These are phyloP conservation scores for Leccinum fuscescens DNA, from an alignment of 1,284 basidiomycete genomes.

Conservation along the genomic window DNA sequence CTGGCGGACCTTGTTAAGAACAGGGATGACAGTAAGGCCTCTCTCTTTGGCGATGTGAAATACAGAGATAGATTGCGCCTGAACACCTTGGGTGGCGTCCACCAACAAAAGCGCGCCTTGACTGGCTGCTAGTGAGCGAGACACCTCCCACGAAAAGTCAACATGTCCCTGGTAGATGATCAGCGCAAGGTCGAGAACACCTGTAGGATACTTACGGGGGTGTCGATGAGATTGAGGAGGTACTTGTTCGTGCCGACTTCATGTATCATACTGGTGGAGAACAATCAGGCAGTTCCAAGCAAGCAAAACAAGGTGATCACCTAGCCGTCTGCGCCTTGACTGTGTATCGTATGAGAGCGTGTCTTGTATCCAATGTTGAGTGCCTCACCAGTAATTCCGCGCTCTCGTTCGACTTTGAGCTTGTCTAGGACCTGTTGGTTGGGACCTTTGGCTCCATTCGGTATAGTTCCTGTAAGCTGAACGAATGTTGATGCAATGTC, in stretches of 20 bases:
- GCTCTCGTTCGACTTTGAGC: slow-evolving; percentile 93
- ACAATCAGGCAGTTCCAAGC: slow-evolving; percentile 5
- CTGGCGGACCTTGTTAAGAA: slow-evolving; percentile 83
- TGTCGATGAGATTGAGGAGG: slow-evolving; percentile 95
- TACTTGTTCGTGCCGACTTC: slow-evolving; percentile 52
- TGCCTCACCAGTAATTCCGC: slow-evolving; percentile 83
- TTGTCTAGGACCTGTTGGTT: slow-evolving; percentile 94
- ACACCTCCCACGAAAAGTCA: slow-evolving; percentile 96
- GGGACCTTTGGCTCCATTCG: slow-evolving; percentile 57
- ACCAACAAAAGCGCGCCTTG: slow-evolving; percentile 91
- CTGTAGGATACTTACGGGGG: slow-evolving; percentile 59
- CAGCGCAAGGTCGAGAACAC: slow-evolving; percentile 1
- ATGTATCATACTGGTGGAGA: slow-evolving; percentile 70
- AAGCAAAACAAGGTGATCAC: slow-evolving; percentile 33
- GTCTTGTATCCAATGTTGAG: neutral
- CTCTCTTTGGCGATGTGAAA: slow-evolving; percentile 86
- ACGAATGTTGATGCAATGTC: slow-evolving; percentile 9
- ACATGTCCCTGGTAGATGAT: slow-evolving; percentile 73
- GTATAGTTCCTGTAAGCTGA: slow-evolving; percentile 86
- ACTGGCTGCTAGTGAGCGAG: slow-evolving; percentile 88
- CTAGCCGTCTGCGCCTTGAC: slow-evolving; percentile 94
- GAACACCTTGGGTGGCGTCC: slow-evolving; percentile 96
- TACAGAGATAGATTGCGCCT: slow-evolving; percentile 96
- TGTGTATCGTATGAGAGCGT: slow-evolving; percentile 16
- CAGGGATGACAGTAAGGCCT: slow-evolving; percentile 84